Base-by-base conservation (phyloP, 495 filamentous ascomycete genomes). In the Neurospora pannonica region DNA sequence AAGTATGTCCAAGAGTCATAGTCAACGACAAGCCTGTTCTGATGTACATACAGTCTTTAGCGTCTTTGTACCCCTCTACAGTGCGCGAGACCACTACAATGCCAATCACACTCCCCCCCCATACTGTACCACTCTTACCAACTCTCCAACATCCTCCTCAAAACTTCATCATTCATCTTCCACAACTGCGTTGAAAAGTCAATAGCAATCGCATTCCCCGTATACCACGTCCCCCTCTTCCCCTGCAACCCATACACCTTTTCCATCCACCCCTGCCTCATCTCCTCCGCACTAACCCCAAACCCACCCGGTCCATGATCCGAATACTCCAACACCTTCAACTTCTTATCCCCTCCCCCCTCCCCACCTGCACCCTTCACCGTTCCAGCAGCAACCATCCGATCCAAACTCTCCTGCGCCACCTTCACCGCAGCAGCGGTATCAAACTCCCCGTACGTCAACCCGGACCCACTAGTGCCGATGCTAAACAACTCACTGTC, bases 181-280 rank as follows among this genome's bases (percentile, higher is more conserved):
- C 73, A 76, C 31, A 74, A 40, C 36, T 72, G 46, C 8, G 73
- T 43, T 3, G 67, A 60, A 31, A 76, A 76, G 21, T 76, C 75
- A 38, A 71, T 69, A 6, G 72, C 72, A 48, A 76, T 70, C 11
- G 48, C 75, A 43, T 72, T 72, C 6, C 83, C 82, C 5, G 83
- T 84, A 75, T 80, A 86, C 79, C 81, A 85, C 7, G 84, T 86
- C 38, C 77, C 81, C 37, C 80, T 80, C 71, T 81, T 76, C 17
- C 83, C 83, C 71, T 86, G 83, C n/a, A 85, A 72, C 11, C 76
- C 77, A 71, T 84, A 82, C 62, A 85, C 70, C 34, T 81, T 72
- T 75, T 80, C 77, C 71, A 81, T 82, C 74, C 83, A 84, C 0
- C 84, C 83, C 13, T 38, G 71, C 38, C 77, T 75, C 71, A 84